Evolutionary conservation across 2,329 filamentous ascomycete species (phyloP).

Genomic region (Fusarium floridanum): DNA sequence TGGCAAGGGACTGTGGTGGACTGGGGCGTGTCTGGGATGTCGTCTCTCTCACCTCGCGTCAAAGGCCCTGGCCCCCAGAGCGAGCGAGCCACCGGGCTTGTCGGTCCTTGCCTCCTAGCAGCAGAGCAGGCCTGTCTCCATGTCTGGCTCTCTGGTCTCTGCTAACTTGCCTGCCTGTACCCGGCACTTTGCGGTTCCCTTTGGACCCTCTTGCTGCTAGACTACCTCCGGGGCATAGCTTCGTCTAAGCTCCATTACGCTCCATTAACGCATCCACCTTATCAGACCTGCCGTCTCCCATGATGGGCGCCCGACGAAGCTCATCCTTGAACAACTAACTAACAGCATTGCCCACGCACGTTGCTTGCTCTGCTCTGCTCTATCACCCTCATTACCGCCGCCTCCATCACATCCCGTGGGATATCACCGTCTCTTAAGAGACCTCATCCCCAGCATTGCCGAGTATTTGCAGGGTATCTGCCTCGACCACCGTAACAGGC

Average conservation of each 20-base stretch:
- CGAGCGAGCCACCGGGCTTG: slow-evolving; percentile 21
- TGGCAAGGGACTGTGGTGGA: slow-evolving; percentile 38
- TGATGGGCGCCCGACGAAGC: slow-evolving; percentile 36
- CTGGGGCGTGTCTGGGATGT: slow-evolving; percentile 46
- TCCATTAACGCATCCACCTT: slow-evolving; percentile 42
- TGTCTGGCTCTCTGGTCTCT: slow-evolving; percentile 16
- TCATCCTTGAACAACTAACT: slow-evolving; percentile 25
- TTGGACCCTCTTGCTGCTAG: slow-evolving; percentile 40
- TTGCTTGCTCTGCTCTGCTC: slow-evolving; percentile 6
- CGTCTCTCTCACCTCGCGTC: slow-evolving; percentile 44
- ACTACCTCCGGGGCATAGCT: slow-evolving; percentile 44
- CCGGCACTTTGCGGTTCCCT: slow-evolving; percentile 45
- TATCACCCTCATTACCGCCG: slow-evolving; percentile 11
- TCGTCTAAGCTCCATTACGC: slow-evolving; percentile 44
- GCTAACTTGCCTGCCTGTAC: slow-evolving; percentile 41
- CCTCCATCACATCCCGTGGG: slow-evolving; percentile 14
- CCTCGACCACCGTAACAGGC: slow-evolving; percentile 41
- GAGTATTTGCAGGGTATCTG: slow-evolving; percentile 41
- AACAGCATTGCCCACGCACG: slow-evolving; percentile 26
- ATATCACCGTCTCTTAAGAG: slow-evolving; percentile 41
- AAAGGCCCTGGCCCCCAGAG: slow-evolving; percentile 38
- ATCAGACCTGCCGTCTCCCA: slow-evolving; percentile 39
- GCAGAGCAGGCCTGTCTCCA: neutral
- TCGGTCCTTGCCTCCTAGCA: slow-evolving; percentile 36
- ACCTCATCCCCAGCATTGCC: slow-evolving; percentile 35